A percentile compares a stretch with the other conserved stretches of the same genome.
These are phyloP conservation scores for Phyllosticta citrichinensis DNA, from an alignment of 2,329 filamentous ascomycete genomes.

Conservation along the genomic window DNA sequence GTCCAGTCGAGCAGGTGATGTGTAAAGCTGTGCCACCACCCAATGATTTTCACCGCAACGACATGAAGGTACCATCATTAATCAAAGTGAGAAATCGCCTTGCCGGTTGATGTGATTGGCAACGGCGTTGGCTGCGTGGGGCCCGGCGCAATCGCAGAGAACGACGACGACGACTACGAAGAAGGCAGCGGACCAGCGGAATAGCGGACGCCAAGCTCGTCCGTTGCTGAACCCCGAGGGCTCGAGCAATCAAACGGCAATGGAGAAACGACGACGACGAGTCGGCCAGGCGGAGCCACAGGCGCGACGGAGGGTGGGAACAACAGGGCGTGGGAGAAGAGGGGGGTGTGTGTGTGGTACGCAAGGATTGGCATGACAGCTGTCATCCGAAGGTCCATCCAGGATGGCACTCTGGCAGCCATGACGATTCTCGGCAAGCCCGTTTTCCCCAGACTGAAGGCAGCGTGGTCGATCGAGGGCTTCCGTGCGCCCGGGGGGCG, in stretches of 20 bases:
- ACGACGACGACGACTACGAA: no score
- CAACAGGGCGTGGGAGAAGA: neutral
- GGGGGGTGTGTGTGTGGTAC: neutral
- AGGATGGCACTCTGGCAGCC: neutral
- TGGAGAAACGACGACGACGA: neutral
- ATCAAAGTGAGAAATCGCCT: neutral
- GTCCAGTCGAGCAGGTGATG: neutral
- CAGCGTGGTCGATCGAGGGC: conserved; percentile 6
- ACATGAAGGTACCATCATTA: neutral
- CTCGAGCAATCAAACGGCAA: neutral
- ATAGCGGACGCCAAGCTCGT: neutral
- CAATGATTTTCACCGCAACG: neutral
- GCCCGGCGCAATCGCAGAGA: neutral
- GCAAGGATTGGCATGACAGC: neutral
- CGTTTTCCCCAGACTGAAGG: conserved; percentile 9
- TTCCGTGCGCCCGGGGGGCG: conserved; percentile 5
- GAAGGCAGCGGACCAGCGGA: neutral
- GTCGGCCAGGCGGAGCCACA: neutral
- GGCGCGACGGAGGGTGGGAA: no score
- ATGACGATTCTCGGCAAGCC: conserved; percentile 2
- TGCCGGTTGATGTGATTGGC: neutral
- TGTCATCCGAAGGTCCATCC: neutral
- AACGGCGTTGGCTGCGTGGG: neutral
- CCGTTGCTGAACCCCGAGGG: neutral
- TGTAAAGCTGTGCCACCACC: neutral